Evolutionary conservation across 2,329 filamentous ascomycete genomes (phyloP), one percentile per base, ranked within the genome.

Genomic region (Colletotrichum australisinense): DNA sequence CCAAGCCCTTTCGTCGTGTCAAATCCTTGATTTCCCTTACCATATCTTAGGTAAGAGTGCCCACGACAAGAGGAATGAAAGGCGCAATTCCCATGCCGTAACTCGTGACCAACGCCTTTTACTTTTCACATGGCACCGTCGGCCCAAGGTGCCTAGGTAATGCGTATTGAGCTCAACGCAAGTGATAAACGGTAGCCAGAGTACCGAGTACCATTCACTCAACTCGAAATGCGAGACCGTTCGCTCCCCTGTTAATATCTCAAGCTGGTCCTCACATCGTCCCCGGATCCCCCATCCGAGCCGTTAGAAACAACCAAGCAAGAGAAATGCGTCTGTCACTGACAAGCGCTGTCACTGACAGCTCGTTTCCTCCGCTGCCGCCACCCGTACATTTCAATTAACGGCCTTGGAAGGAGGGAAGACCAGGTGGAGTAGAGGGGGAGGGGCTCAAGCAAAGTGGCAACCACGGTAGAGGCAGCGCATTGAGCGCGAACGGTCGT

Each of bases 401-500:
- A 11, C 19, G 19, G 42, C 30, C 19, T 19, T 63, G 42, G 46
- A 14, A 19, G n/a, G n/a, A 42, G 3, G 11, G 5, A 42, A 26
- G 14, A 16, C 24, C 24, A 62, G 14, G 42, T 49, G 42, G 42
- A 49, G 42, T 42, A 49, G 19, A 35, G 11, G 19, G 38, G 38
- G 14, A 5, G 42, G 16, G 7, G 19, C 19, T 49, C 19, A 30
- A 30, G 52, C 12, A 64, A 60, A 52, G 42, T 46, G 59, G 55
- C 58, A 58, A 24, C 30, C 58, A 11, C 65, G 30, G 63, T 64
- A 58, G 58, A 49, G 49, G 19, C 26, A 55, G 49, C 57, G 69
- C 70, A 70, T 73, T 73, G 26, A 69, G 30, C 24, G 42, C 52
- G 59, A 69, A 60, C 55, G 70, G 66, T 64, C 58, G 66, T 69